A percentile compares a stretch with the other conserved stretches of the same genome.
These are phyloP conservation scores for Salicornia ramosissima DNA, from an alignment of 148 eudicot genomes.

Conservation along the genomic window DNA sequence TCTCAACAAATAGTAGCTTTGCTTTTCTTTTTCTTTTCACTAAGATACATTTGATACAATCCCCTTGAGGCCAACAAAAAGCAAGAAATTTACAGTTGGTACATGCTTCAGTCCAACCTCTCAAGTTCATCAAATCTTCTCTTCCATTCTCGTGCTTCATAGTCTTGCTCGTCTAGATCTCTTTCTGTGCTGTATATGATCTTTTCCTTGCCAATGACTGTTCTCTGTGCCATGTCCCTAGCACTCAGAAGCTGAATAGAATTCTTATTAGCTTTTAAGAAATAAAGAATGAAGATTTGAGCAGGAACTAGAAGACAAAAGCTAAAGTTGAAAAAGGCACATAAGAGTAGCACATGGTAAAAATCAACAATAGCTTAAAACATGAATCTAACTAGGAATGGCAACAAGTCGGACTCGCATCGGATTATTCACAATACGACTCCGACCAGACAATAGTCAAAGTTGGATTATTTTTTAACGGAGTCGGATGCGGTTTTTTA, in stretches of 20 bases:
- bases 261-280: conserved; percentile 10
- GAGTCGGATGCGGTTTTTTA: too few species aligned
- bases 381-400: background rate
- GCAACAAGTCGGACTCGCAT: background rate
- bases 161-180: conserved; percentile 76
- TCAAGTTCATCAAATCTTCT: conserved; percentile 60
- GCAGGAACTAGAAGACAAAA: background rate
- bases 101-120: conserved; percentile 38
- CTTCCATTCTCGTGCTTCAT: conserved; percentile 80
- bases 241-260: conserved; percentile 72
- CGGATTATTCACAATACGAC: too few species aligned
- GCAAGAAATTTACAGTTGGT: conserved; percentile 23
- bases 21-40: background rate
- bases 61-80: conserved; percentile 14
- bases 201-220: conserved; percentile 68
- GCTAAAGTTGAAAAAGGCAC: background rate
- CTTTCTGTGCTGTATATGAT: conserved; percentile 82
- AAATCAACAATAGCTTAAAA: too few species aligned
- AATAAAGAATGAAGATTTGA: background rate
- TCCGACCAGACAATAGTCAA: too few species aligned
- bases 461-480: too few species aligned
- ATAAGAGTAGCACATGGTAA: background rate
- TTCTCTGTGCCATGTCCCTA: conserved; percentile 91
- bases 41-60: conserved; percentile 5
- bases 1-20: conserved; percentile 5